A percentile compares a stretch with the other conserved stretches of the same genome.
Evolutionary conservation across 225 moss, liverwort and hornwort species (phyloP).

Genomic region (Straminergon stramineum): DNA sequence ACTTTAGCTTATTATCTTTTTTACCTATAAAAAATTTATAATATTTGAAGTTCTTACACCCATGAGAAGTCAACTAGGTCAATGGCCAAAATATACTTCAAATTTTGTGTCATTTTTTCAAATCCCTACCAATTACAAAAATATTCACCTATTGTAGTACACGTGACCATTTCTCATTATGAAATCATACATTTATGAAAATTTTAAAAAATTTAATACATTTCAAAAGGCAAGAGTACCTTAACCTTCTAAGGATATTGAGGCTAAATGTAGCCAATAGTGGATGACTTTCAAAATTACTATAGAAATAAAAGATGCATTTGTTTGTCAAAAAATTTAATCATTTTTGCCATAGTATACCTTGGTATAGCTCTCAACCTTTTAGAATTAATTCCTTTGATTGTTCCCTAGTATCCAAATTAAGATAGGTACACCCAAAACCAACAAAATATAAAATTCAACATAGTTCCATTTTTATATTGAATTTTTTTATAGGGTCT

Average conservation of each 20-base stretch:
- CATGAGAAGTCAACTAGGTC: neutral
- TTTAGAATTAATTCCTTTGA: neutral
- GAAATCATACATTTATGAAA: neutral
- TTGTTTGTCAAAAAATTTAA: neutral
- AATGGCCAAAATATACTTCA: neutral
- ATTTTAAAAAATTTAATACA: neutral
- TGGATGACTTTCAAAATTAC: neutral
- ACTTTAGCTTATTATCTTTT: neutral
- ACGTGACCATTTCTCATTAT: neutral
- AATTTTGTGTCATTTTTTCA: neutral
- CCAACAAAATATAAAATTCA: neutral
- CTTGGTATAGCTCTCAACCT: too few species aligned
- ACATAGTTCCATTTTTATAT: neutral
- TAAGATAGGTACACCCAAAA: neutral
- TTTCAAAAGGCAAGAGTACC: neutral
- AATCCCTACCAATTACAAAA: neutral
- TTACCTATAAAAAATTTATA: rapidly evolving
- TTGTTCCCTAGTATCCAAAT: neutral
- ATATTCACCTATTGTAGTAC: too few species aligned
- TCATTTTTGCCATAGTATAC: neutral
- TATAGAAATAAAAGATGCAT: neutral
- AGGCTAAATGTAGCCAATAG: rapidly evolving
- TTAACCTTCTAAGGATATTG: neutral
- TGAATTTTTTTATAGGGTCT: rapidly evolving
- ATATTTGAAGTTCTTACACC: neutral